Base-by-base conservation (phyloP, 176 grass and related monocot genomes). In the Triticum dicoccoides region DNA sequence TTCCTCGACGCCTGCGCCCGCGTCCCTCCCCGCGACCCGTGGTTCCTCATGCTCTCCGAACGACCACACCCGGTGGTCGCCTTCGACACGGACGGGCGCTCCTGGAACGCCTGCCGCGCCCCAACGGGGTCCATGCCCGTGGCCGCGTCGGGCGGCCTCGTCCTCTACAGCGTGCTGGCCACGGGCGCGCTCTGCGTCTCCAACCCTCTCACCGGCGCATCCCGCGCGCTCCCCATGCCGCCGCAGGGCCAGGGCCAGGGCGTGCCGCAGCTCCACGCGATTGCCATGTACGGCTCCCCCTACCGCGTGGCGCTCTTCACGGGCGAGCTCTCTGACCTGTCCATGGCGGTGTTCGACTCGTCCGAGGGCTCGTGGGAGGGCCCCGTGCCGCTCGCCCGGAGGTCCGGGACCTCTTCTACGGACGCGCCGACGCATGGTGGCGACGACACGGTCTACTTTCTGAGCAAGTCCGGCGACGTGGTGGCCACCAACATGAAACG, bases 381-480 rank as follows among this genome's bases (percentile, higher is more conserved):
- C 2, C 77, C 94, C 69, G 56, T 92, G 15, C 68, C 33, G 7
- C 84, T 95, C 34, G 56, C 84, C 83, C 72, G 85, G 41, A 89
- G 65, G 75, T 7, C 15, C 74, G 61, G 82, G 9, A 73, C 37
- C 39, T 84, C 65, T 6, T 79, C 42, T 11, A 44, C 88, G 1
- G 83, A 82, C 24, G 67, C 67, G 34, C 11, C 81, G 42, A 5
- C 41, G 9, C 80, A 49, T 14, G 63, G 34, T 52, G 74, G 10
- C 27, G 89, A 91, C 61, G 87, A 86, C 65, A 87, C 78, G 27
- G 77, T 98, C 13, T 98, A 95, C 87, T 95, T 95, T 25, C 88
- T 98, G 13, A 95, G 91, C 85, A 98, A 95, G 89, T 77, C 95
- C 18, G 95, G 95, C 44, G 93, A 98, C 77, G 91, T 98, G 63